A percentile compares a stretch with the other conserved stretches of the same genome.
These are phyloP conservation scores for Oryza longistaminata DNA, from an alignment of 176 grass and related monocot genomes.

Conservation along the genomic window DNA sequence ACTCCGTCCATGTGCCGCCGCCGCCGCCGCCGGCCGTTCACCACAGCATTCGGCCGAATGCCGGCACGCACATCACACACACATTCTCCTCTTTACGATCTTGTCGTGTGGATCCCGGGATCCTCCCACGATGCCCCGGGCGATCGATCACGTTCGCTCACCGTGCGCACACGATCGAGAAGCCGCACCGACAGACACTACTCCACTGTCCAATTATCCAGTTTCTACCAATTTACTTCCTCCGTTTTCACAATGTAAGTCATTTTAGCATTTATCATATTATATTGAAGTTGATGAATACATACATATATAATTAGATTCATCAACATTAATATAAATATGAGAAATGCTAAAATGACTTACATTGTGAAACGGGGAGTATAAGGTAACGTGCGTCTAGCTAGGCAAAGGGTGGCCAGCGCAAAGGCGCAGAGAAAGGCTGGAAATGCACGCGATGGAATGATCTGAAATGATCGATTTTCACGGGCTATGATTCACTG, in stretches of 20 bases:
- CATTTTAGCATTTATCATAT: too few species aligned
- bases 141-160: neutral
- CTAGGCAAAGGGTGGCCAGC: neutral
- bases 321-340: too few species aligned
- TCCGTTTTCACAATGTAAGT: too few species aligned
- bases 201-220: neutral
- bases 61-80: too few species aligned
- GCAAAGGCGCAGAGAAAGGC: neutral
- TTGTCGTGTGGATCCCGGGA: neutral
- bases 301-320: too few species aligned
- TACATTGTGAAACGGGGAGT: too few species aligned
- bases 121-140: too few species aligned
- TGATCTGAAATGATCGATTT: neutral
- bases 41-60: neutral
- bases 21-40: neutral
- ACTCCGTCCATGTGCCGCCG: neutral
- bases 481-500: neutral
- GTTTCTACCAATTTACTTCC: too few species aligned
- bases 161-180: neutral
- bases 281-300: too few species aligned
- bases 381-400: neutral
- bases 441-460: neutral
- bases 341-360: too few species aligned
- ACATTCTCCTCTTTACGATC: neutral
- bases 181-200: constrained; percentile 10